phyloP scores from a whole-genome alignment of 768 basidiomycete genomes.

The Trametes elegans region DNA sequence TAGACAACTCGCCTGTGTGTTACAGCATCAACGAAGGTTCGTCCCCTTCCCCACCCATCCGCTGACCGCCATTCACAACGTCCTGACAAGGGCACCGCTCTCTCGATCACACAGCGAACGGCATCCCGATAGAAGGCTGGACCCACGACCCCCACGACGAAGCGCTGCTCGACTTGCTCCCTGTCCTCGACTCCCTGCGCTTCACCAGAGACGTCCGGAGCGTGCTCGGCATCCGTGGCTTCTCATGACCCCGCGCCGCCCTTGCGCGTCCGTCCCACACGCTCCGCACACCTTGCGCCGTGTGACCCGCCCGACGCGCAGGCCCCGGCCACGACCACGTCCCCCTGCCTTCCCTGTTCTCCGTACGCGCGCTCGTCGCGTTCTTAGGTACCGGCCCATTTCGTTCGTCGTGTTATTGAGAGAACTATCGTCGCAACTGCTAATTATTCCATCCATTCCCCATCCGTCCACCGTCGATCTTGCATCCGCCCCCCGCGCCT shows the following conservation, averaged over 20 bases:
- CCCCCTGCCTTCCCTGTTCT: background rate
- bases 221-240: constrained; percentile 75
- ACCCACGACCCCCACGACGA: constrained; percentile 96
- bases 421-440: constrained; percentile 21
- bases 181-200: constrained; percentile 91
- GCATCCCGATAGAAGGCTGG: constrained; percentile 99
- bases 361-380: background rate
- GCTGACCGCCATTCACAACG: background rate
- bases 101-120: constrained; percentile 69
- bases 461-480: constrained; percentile 3
- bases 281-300: background rate
- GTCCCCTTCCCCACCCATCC: constrained; percentile 20
- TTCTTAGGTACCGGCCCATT: background rate
- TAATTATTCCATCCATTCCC: constrained; percentile 17
- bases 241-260: constrained; percentile 34
- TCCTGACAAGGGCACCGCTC: background rate
- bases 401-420: constrained; percentile 15
- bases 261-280: background rate
- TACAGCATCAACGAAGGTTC: constrained; percentile 91
- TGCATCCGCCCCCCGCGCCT: background rate
- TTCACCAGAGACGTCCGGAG: constrained; percentile 95
- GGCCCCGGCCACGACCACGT: background rate
- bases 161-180: constrained; percentile 91
- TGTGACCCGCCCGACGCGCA: background rate
- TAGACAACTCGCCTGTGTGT: constrained; percentile 94